Percentiles rank a stretch among this genome's conserved stretches.
These are phyloP conservation scores for Talaromyces ruber DNA, from an alignment of 495 filamentous ascomycete genomes.

Conservation along the genomic window DNA sequence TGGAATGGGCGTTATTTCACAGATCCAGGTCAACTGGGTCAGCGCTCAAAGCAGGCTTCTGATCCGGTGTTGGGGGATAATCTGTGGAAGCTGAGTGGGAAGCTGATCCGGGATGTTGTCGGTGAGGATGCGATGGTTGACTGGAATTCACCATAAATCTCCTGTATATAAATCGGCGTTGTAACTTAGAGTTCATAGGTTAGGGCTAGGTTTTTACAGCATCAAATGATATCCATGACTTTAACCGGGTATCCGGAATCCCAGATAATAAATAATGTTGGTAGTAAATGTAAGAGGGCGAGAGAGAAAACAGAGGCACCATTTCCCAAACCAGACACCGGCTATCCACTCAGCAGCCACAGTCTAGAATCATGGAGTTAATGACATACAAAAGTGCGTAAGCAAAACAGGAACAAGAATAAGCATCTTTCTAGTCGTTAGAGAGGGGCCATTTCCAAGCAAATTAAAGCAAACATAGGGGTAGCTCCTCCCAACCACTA, in stretches of 20 bases:
- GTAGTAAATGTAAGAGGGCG: too few relatives aligned
- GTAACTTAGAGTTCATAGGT: too few relatives aligned
- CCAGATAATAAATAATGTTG: too few relatives aligned
- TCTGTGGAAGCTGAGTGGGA: slow-evolving; percentile 33
- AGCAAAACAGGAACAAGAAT: not conserved
- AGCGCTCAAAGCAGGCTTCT: slow-evolving; percentile 29
- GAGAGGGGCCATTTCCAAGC: not conserved
- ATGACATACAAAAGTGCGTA: not conserved
- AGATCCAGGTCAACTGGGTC: slow-evolving; percentile 20
- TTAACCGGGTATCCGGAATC: too few relatives aligned
- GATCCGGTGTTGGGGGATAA: slow-evolving; percentile 27
- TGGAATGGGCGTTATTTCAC: slow-evolving; percentile 34
- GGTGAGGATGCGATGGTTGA: slow-evolving; percentile 28
- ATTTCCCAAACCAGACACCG: not conserved
- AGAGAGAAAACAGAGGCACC: not conserved
- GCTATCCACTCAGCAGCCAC: not conserved
- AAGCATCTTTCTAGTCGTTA: not conserved
- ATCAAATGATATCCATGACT: too few relatives aligned
- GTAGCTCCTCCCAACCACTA: not conserved
- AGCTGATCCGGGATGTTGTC: slow-evolving; percentile 33
- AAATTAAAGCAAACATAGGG: not conserved
- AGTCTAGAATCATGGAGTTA: not conserved
- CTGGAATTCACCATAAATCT: slow-evolving; percentile 15
- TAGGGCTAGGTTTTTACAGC: too few relatives aligned
- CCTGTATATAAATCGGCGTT: not conserved